Evolutionary conservation across 805 yeast genomes (phyloP), one percentile per base, ranked within the genome.

Genomic region (Jamesozyma jinghongensis): DNA sequence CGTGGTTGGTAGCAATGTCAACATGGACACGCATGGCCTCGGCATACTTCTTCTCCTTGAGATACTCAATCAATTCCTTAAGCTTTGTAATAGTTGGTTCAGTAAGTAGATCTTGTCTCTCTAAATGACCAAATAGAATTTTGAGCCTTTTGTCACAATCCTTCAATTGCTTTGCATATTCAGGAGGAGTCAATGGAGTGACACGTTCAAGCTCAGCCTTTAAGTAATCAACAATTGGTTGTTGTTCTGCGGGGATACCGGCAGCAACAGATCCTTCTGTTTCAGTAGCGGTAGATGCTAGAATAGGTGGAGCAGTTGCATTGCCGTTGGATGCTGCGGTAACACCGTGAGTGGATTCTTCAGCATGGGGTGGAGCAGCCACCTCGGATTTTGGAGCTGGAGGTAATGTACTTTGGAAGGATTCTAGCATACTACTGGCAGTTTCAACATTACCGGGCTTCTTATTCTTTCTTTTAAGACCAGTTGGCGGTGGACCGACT

Each of bases 131-230:
- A 58, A 73, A 86, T 47, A 92, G 67, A 39, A 85, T 73, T 47
- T 77, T 73, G 42, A 92, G 64, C 60, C 97, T 77, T 67, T 82
- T 81, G 51, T 80, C 90, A 56, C 94, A 78, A 59, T 90, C 97
- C 35, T 64, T 67, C 39, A 82, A 73, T 54, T 86, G 96, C 46
- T 77, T 81, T 20, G 72, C 60, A 54, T 75, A 85, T 57, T 76
- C 78, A 37, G 77, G 83, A 19, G 95, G 95, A 33, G 86, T 74
- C 34, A 70, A 67, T 14, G 94, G 90, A 51, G 79, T 74, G 14
- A 85, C 78, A 25, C 75, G 69, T 20, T 68, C 73, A 50, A 85
- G 61, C 49, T 77, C 77, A 4, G 63, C 57, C 12, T 68, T 65
- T 40, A 92, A 70, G 11, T 67, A 67, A n/a, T 72, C 68, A 51